Base-by-base conservation (phyloP, 805 yeast species). In the Candida koratica region DNA sequence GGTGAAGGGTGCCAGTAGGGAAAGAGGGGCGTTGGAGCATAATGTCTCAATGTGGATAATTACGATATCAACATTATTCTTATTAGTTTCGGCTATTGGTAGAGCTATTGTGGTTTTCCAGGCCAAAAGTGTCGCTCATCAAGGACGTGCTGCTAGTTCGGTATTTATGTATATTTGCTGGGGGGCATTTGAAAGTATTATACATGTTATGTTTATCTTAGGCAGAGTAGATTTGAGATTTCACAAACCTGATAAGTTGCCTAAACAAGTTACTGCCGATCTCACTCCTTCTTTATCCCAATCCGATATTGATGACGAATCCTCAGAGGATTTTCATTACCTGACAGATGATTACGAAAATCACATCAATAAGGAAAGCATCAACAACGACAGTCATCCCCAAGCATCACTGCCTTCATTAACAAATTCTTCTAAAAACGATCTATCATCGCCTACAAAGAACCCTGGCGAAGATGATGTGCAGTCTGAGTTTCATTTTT, bases 211-310 rank as follows among this genome's bases (percentile, higher is more conserved):
- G 24, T 79, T 76, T 53, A 52, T 82, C 34, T 48, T 77, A 17
- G 77, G 79, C 10, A 71, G 93, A 52, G 75, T 81, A 32, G 90
- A 83, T 55, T 66, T 83, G 50, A 69, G 90, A 54, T 84, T 82
- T 60, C 84, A 84, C 69, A 77, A 83, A 58, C 90, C 90, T 12
- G 88, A 81, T 53, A 60, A 51, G 37, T 56, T 74, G 41, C 69
- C 65, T 9, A 47, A 48, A 30, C 56, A 53, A 33, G 66, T 64
- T 33, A 64, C 71, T 5, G 69, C 69, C 6, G 66, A 64, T 37
- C 68, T 60, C 41, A 52, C 64, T 13, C 37, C 36, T 17, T 28
- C 29, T 6, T 22, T 15, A n/a, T 34, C 37, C 16, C 14, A 28
- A 34, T 28, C 13, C 29, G 26, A 18, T 11, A 43, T 40, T 31